Evolutionary conservation across 1,139 yeast genomes (phyloP), one percentile per base, ranked within the genome.

Genomic region (Zygoascus meyerae): DNA sequence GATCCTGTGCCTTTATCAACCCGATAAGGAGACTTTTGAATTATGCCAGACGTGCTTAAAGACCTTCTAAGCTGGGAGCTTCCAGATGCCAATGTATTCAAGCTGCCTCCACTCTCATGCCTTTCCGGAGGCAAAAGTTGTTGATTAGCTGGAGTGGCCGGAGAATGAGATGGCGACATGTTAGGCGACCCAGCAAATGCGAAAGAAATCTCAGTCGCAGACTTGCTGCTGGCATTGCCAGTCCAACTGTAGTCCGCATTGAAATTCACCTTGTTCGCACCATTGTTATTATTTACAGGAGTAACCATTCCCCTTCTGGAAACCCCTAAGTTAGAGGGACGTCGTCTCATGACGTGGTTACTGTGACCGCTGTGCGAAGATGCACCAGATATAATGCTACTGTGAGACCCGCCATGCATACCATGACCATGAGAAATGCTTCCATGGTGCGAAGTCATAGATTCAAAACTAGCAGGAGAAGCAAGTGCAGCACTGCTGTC

Each of bases 171-270:
- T 5, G 39, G 39, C 5, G 30, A 35, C 12, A 35, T n/a, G 30
- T 29, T 29, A 12, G 46, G 46, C 10, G 41, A 43, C 11, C 21
- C 40, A 14, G 42, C 42, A 26, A 39, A 34, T 7, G 42, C 35
- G 15, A 39, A 44, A 7, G 39, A 34, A 32, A 38, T 29, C 18
- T 38, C 46, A 21, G 42, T 34, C 12, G 42, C 46, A 12, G 46
- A 34, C 40, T 30, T 26, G 33, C 28, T 33, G 33, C 28, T 33
- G 11, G 34, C 42, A 15, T 34, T 30, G 12, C 17, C 40, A 16
- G 34, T 16, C 39, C 39, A 35, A 11, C 39, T 35, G 29, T 35
- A 35, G 30, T 35, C 39, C n/a, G 16, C 39, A 35, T 35, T 35
- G 14, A 11, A 5, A n/a, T 12, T 29, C 30, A 18, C 29, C 16